phyloP scores from a whole-genome alignment of 2,329 filamentous ascomycete species.

The Nectriaceae sp. region DNA sequence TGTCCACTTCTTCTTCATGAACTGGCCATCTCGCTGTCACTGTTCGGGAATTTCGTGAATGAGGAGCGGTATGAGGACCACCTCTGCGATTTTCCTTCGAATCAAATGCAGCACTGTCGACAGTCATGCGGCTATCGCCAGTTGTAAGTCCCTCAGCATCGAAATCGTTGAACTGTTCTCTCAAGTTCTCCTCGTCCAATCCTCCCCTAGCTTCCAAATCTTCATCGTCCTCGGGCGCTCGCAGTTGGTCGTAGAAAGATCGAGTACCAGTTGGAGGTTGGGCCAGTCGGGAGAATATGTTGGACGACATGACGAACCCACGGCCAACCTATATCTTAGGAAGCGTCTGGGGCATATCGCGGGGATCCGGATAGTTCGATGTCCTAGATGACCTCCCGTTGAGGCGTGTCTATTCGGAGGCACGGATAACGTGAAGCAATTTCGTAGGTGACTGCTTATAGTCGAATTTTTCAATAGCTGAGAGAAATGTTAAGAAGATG shows the following conservation, averaged over 20 bases:
- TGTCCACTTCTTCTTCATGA: conserved; percentile 54
- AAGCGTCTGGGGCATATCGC: conserved; percentile 8
- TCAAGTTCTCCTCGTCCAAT: conserved; percentile 56
- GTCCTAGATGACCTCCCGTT: no score
- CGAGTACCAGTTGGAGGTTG: conserved; percentile 28
- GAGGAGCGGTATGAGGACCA: conserved; percentile 6
- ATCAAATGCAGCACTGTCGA: conserved; percentile 37
- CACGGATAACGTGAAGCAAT: no score
- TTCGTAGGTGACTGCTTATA: no score
- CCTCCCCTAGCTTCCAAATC: conserved; percentile 46
- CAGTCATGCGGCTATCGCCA: conserved; percentile 48
- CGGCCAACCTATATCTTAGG: conserved; percentile 4
- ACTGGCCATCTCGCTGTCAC: conserved; percentile 26
- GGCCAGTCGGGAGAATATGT: conserved; percentile 48
- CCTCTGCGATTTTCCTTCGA: conserved; percentile 18
- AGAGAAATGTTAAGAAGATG: no score
- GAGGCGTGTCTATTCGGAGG: no score
- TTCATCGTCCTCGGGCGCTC: conserved; percentile 40
- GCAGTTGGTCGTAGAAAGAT: conserved; percentile 54
- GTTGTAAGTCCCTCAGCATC: conserved; percentile 48
- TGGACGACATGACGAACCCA: conserved; percentile 50
- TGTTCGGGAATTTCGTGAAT: conserved; percentile 16
- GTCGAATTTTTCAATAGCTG: no score
- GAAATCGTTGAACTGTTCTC: conserved; percentile 51
- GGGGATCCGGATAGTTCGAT: conserved; percentile 16